Percentiles rank a stretch among this genome's conserved stretches.
These are phyloP conservation scores for Globisporangium splendens DNA, from an alignment of 352 stramenopile genomes.

Conservation along the genomic window DNA sequence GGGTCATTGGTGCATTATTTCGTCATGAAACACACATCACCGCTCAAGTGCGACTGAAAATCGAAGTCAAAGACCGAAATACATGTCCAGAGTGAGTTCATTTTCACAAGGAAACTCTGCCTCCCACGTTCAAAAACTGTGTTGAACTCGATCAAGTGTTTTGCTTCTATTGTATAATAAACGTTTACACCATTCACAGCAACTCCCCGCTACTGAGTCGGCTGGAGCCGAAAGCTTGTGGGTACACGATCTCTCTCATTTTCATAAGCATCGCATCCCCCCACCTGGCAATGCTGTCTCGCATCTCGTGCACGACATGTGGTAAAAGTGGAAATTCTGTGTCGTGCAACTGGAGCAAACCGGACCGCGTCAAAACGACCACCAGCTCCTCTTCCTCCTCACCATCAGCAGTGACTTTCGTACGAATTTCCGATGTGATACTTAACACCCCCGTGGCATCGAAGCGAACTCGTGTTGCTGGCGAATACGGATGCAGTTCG, in stretches of 20 bases:
- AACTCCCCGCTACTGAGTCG: no score
- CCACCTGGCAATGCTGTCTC: conserved; percentile 6
- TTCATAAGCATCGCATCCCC: conserved; percentile 10
- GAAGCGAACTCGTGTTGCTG: background rate
- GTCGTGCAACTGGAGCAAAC: conserved; percentile 1
- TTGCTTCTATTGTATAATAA: no score
- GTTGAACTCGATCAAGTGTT: no score
- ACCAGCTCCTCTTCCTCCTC: conserved; percentile 8
- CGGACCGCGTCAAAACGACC: conserved; percentile 3
- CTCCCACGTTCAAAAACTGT: no score
- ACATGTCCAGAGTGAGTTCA: no score
- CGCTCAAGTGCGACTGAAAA: no score
- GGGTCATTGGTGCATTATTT: no score
- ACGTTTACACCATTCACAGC: no score
- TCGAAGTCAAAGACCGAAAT: no score
- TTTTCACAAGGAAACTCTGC: no score
- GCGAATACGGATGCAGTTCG: conserved; percentile 11
- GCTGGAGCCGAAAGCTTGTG: conserved; percentile 11
- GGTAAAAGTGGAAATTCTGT: conserved; percentile 2
- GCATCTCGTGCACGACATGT: conserved; percentile 1
- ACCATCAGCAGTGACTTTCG: background rate
- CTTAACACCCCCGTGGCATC: conserved; percentile 8
- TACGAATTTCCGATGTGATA: conserved; percentile 2
- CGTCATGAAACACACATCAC: no score
- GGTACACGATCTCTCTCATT: conserved; percentile 12